Base-by-base conservation (phyloP, 495 filamentous ascomycete species). In the Podospora bellae-mahoneyi region DNA sequence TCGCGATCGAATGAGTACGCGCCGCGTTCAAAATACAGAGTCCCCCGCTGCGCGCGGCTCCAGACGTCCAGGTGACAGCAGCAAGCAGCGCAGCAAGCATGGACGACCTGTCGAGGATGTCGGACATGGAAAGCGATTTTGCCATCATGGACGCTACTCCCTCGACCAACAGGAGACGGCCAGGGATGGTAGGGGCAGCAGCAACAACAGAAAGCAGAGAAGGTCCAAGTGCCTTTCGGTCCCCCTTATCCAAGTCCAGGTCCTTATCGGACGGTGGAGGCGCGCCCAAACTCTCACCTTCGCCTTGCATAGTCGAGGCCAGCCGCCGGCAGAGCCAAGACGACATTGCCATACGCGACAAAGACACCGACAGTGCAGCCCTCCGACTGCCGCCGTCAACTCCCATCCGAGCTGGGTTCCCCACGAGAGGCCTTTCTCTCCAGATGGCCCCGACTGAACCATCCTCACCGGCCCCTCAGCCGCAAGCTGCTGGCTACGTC, bases 271-370 rank as follows among this genome's bases (percentile, higher is more conserved):
- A 85, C 66, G 83, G 82, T 56, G 84, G 83, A 57, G 79, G 82
- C 63, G 81, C 77, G 15, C 80, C 82, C 30, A 78, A 80, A 57
- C 78, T 90, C n/a, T 88, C 86, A 2, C 89, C 90, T 16, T 90
- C 89, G 6, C 90, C 89, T 6, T 85, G 85, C 69, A 88, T 92
- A 64, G 79, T 82, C 67, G 88, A 89, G 69, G 74, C 80, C 5
- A 73, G 77, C 6, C 78, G 81, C n/a, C 80, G 79, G 34, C 79
- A 80, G 20, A 88, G 91, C 66, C 94, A 95, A 80, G 94, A 97
- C 83, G 94, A 97, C 74, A 90, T 87, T 72, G 85, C 85, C 62
- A 80, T 76, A 57, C 76, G 72, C 13, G 79, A 79, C 64, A 81
- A 74, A 67, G 74, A 74, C 19, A 68, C 74, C 61, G 76, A 66